Evolutionary conservation across 1,284 basidiomycete species (phyloP).

Genomic region (Athelia psychrophila): DNA sequence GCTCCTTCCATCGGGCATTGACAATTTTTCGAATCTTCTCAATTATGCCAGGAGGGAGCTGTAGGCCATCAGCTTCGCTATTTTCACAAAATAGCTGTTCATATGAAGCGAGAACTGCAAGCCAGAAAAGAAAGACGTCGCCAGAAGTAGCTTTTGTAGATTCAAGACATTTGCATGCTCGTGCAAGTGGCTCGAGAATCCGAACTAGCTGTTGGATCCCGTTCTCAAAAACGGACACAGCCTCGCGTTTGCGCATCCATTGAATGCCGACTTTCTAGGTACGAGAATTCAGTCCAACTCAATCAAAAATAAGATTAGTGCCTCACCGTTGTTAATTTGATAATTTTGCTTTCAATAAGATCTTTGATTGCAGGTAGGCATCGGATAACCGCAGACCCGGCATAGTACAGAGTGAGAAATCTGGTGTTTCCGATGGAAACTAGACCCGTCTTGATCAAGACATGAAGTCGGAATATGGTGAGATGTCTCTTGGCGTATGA

Average conservation of each 20-base stretch:
- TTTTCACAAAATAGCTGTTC: constrained; percentile 11
- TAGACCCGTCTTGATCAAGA: constrained; percentile 18
- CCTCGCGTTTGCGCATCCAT: constrained; percentile 22
- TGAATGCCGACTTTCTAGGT: neutral
- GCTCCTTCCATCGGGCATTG: constrained; percentile 20
- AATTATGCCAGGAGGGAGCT: constrained; percentile 15
- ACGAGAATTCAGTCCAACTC: neutral
- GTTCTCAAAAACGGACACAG: constrained; percentile 32
- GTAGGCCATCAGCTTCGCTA: constrained; percentile 2
- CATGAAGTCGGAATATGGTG: constrained; percentile 6
- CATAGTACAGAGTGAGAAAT: constrained; percentile 21
- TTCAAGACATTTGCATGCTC: constrained; percentile 28
- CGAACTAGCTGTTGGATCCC: constrained; percentile 17
- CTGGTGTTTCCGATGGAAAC: constrained; percentile 26
- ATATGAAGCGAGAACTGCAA: constrained; percentile 24
- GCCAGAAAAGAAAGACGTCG: constrained; percentile 31
- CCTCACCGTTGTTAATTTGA: neutral
- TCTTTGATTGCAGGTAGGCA: constrained; percentile 15
- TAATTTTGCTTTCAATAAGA: constrained; percentile 6
- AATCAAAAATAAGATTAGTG: neutral
- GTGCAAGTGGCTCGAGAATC: constrained; percentile 18
- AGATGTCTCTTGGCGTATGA: constrained; percentile 19
- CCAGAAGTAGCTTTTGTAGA: constrained; percentile 23
- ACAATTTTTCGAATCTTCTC: constrained; percentile 22
- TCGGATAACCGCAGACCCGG: constrained; percentile 13